phyloP scores from a whole-genome alignment of 257 asterid genomes.

The Fraxinus excelsior region DNA sequence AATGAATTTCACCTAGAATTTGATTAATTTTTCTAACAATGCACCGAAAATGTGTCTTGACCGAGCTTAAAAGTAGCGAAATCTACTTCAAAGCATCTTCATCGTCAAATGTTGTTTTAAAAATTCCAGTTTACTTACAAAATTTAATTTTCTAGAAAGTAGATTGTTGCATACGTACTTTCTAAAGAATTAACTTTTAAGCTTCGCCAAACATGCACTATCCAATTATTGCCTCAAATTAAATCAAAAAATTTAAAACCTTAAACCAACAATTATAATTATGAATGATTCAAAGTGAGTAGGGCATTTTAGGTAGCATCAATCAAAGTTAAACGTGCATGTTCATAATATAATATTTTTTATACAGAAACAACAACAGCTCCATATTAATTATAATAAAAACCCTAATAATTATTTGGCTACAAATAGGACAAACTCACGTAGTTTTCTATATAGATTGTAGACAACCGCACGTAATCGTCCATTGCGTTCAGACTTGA shows the following conservation, averaged over 20 bases:
- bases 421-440: not conserved
- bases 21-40: no score
- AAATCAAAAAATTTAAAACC: not conserved
- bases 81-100: no score
- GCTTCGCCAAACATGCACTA: not conserved
- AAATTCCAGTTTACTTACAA: no score
- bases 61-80: no score
- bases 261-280: not conserved
- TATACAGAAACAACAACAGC: not conserved
- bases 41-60: no score
- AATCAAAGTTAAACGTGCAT: not conserved
- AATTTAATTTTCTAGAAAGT: no score
- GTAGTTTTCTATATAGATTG: not conserved
- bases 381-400: not conserved
- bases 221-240: not conserved
- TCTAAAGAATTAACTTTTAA: no score
- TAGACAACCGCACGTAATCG: not conserved
- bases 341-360: not conserved
- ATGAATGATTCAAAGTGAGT: not conserved
- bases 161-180: not conserved
- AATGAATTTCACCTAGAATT: no score
- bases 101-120: no score
- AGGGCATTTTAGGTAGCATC: not conserved
- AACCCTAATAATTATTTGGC: not conserved
- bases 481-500: not conserved